Evolutionary conservation across 129 eudicot species (phyloP), one percentile per base, ranked within the genome.

Genomic region (Gnaphalium uliginosum): DNA sequence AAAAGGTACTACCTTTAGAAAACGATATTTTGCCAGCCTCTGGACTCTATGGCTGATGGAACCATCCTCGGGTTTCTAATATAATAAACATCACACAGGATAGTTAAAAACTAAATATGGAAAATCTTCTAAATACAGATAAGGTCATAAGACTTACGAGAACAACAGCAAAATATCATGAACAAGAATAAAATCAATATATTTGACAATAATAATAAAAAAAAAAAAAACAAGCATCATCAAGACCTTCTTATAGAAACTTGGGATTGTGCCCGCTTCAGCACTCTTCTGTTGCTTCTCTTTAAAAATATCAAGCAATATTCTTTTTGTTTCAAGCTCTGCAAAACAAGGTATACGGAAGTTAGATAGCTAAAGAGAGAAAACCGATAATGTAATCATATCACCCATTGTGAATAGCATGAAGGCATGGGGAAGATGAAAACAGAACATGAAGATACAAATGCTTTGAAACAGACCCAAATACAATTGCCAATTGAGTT

Each of bases 281-380:
- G 98, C 91, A 76, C 88, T 90, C 86, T 83, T 93, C 69, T 86
- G 96, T 76, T 90, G 98, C 86, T 93, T 93, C 78, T 90, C 98
- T 72, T 93, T 93, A 65, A 93, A 93, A 2, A 93, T 93, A 78
- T 93, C 98, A 35, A 93, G 89, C 89, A 93, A 80, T 32, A 93
- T 93, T 81, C 89, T 88, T 81, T 93, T 93, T 66, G 96, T 93
- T 84, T 93, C 98, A 82, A 93, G 96, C 85, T 93, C 98, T 93
- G 87, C 73, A 90, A 69, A 59, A 72, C 63, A 74, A 65, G 60
- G 76, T 66, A 41, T 14, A 59, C 6, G 32, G 30, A 59, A 37
- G 69, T 82, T 68, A 76, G 21, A 53, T 27, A 32, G 69, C 43
- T 25, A 60, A 11, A 25, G 4, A 70, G 24, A 26, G 17, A 66